phyloP scores from a whole-genome alignment of 2,329 filamentous ascomycete genomes.

The Chalara sp. region DNA sequence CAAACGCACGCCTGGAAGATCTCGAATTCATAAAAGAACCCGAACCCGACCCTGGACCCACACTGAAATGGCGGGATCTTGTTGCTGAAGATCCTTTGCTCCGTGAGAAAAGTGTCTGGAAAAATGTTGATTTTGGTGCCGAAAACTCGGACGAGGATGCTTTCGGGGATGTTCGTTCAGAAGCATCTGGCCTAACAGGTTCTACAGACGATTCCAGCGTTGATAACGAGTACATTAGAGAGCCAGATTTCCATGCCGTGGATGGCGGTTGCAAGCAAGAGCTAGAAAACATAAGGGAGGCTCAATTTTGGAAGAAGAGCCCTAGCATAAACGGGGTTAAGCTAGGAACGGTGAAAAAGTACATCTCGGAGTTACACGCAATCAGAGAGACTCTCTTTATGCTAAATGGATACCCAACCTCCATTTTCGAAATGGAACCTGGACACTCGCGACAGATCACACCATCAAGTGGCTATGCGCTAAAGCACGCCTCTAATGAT shows the following conservation, averaged over 20 bases:
- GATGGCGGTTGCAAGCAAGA: constrained; percentile 23
- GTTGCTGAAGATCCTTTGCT: constrained; percentile 69
- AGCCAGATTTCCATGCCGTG: constrained; percentile 27
- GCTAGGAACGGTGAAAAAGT: constrained; percentile 22
- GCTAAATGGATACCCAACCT: constrained; percentile 72
- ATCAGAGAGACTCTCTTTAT: constrained; percentile 79
- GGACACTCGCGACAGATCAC: constrained; percentile 30
- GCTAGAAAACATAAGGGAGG: constrained; percentile 32
- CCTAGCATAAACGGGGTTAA: constrained; percentile 18
- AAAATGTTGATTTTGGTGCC: constrained; percentile 56
- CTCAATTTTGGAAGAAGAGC: constrained; percentile 40
- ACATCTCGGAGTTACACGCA: constrained; percentile 55
- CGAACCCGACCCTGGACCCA: constrained; percentile 35
- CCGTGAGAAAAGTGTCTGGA: constrained; percentile 62
- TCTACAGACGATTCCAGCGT: constrained; percentile 25
- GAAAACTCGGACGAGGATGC: constrained; percentile 52
- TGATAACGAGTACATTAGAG: constrained; percentile 19
- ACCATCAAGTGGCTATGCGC: constrained; percentile 19
- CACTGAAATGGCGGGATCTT: constrained; percentile 73
- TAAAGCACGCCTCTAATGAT: constrained; percentile 30
- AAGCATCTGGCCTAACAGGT: constrained; percentile 27
- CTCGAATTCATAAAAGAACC: constrained; percentile 48
- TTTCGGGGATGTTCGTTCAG: constrained; percentile 27
- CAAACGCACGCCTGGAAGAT: constrained; percentile 59
- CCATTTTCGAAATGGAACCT: constrained; percentile 49